Evolutionary conservation across 805 yeast species (phyloP), one percentile per base, ranked within the genome.

Genomic region (Saturnispora silvae): DNA sequence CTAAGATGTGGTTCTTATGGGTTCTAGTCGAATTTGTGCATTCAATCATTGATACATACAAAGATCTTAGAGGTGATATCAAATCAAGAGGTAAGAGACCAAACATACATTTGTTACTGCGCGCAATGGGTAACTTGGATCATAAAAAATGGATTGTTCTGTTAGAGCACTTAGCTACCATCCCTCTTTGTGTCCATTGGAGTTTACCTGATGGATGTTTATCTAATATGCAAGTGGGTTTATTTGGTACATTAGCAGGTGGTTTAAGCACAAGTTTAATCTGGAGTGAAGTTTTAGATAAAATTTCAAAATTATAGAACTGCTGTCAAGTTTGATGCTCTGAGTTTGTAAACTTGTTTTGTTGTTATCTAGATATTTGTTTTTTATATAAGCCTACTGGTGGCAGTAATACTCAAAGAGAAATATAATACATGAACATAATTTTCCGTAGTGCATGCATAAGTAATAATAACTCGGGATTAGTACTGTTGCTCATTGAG

Each of bases 151-250:
- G 43, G 23, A 37, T 44, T 20, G 38, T 41, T 20, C 40, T 58
- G 29, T 34, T 58, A 14, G 45, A 54, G 15, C 59, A 59, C 37
- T 16, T 56, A 3, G 61, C 60, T 5, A 59, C 59, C 24, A 43
- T 60, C 26, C 65, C 65, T 10, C 48, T 60, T 30, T 58, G 63
- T 31, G 53, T 54, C 5, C 65, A 60, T 44, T 60, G 65, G 65
- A 57, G 64, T 26, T 37, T 53, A 26, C 45, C 41, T 10, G 56
- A 53, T 20, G 65, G 65, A 2, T 57, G 61, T 29, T 40, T 60
- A 20, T 41, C 48, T 32, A 53, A 52, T 19, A 37, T 58, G 15
- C 33, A 42, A 13, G 65, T 60, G 29, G 65, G 64, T 1, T 46
- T 60, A 15, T 50, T 56, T 38, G 64, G 63, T n/a, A 51, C 60